Base-by-base conservation (phyloP, 495 filamentous ascomycete genomes). In the Filosporella fistucella region DNA sequence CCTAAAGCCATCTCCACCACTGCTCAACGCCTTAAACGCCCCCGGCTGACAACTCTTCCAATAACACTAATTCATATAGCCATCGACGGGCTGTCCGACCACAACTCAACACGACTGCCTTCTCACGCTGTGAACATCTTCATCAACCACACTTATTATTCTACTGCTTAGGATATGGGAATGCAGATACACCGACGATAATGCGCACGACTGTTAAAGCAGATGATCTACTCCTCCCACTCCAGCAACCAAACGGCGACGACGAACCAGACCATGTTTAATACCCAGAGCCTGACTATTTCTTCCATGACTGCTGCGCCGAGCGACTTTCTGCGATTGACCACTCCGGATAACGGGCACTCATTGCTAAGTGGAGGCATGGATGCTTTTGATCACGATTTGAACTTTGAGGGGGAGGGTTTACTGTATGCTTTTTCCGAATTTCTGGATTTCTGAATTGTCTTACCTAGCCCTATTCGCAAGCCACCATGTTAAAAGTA, bases 361-460 rank as follows among this genome's bases (percentile, higher is more conserved):
- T 28, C 45, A n/a, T 33, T 57, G 33, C 35, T 45, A 12, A 14
- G 23, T 7, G 45, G 24, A 10, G 35, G 18, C 13, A 55, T 59
- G 56, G 56, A 59, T 24, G 42, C 43, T 17, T 59, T 55, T 24
- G 56, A 51, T 39, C 56, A 52, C 29, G 52, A 59, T 37, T 29
- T 59, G 42, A 42, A 47, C 39, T 59, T 59, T 23, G 56, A 53
- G 29, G 49, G 22, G 26, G 46, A 53, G n/a, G 37, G 39, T 7
- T 36, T 59, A 23, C 37, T 59, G 56, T 59, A 45, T 9, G 41
- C 12, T 23, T 33, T 4, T 34, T n/a, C n/a, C n/a, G n/a, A n/a
- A n/a, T n/a, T n/a, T n/a, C n/a, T n/a, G n/a, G n/a, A n/a, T n/a
- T n/a, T n/a, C n/a, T n/a, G n/a, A n/a, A n/a, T n/a, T n/a, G n/a